Base-by-base conservation (phyloP, 441 rosid genomes). In the Hura crepitans region DNA sequence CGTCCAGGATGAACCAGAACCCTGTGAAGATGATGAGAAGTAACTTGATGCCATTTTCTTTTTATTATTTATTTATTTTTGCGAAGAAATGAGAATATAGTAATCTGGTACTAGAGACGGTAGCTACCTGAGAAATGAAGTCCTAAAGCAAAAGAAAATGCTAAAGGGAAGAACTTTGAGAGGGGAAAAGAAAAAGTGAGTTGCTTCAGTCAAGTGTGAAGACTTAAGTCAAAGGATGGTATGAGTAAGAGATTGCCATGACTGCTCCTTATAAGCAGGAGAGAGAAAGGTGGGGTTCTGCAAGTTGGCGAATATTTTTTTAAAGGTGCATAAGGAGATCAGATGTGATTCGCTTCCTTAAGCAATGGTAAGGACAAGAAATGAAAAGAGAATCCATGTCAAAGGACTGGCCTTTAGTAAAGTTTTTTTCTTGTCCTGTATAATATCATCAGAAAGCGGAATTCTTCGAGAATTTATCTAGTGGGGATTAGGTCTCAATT, bases 1-100 rank as follows among this genome's bases (percentile, higher is more conserved):
- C 65, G 85, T 89, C 99, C 99, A 95, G 39, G 67, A 69, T 66
- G 92, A 86, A 80, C 79, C 68, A 66, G 84, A 77, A 37, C 82
- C 88, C 72, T 79, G 79, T 2, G 87, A 78, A 54, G 84, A 81
- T 45, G 84, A 77, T 22, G 68, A 53, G 25, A 78, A 72, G 35
- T 89, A 80, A 78, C 79, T 80, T 20, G 92, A 84, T 42, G 89
- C 81, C 96, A 91, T 93, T 65, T 60, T 22, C 35, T 27, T 46
- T 27, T 56, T 15, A 31, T 30, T 53, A n/a, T n/a, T n/a, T n/a
- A n/a, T n/a, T n/a, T n/a, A n/a, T n/a, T n/a, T n/a, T n/a, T 25
- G 31, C 0, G 22, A 30, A 23, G 53, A 60, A 39, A 61, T 22
- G 31, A 47, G 33, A 25, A 66, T 45, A 66, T 45, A 28, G 30